Evolutionary conservation across 2,329 filamentous ascomycete genomes (phyloP), one percentile per base, ranked within the genome.

Genomic region (Juglanconis oblonga): DNA sequence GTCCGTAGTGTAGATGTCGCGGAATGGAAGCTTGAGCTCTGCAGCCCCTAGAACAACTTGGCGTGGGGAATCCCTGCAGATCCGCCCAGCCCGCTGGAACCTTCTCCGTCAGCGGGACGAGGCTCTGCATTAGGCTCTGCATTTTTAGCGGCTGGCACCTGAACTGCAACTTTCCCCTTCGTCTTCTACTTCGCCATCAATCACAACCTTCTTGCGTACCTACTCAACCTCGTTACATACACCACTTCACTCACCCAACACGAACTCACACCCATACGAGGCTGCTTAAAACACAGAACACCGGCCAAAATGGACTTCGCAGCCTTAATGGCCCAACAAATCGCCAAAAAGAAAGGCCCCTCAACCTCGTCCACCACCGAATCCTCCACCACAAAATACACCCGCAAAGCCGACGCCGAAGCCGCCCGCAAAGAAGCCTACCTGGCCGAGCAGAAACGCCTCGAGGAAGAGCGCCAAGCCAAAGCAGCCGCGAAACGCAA

Each of bases 271-370:
- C 5, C 33, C 8, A 8, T 29, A 13, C 9, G 14, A 24, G 13
- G n/a, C 17, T 29, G 14, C 36, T 47, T 7, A 29, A 47, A 38
- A 8, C 10, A 29, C n/a, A 7, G 14, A 17, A 17, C 8, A 42
- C 32, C 32, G 11, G 54, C 64, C 71, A 80, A 63, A 66, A 99
- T 99, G 95, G 93, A 99, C 76, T 99, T 99, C 79, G 92, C 92
- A 63, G 86, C 92, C 40, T 80, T 99, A 52, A 96, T 99, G 91
- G 87, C 90, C 69, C 90, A 92, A 71, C 92, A 97, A 76, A 95
- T 99, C 70, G 86, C 90, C 69, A 96, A 95, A 74, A 82, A 88
- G 67, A 91, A 91, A 74, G 76, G 82, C 63, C 68, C 61, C 58
- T 71, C 48, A 57, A 66, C 42, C 59, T 69, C 33, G 45, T 71